Conservation (phyloP, 108 stramenopile species). For the Mayamaea pseudoterrestris region DNA sequence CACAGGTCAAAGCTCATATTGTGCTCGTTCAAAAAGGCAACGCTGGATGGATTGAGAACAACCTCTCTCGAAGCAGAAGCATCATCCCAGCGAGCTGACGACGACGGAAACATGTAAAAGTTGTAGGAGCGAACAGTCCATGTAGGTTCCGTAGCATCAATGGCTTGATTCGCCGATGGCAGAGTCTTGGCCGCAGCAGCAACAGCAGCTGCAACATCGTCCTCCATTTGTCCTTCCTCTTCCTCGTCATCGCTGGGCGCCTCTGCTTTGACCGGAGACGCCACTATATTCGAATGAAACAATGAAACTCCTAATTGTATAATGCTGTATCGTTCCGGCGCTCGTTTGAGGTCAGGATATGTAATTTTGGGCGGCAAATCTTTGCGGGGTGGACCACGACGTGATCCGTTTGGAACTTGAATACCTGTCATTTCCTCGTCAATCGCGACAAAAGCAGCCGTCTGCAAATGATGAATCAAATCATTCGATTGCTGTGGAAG, state of each 20-base stretch:
- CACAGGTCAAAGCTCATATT: conserved; percentile 57
- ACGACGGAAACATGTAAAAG: conserved; percentile 64
- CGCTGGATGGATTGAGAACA: conserved; percentile 43
- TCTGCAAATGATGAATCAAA: conserved; percentile 47
- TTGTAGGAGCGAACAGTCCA: conserved; percentile 41
- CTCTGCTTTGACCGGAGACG: too few relatives aligned
- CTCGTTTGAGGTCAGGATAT: conserved; percentile 36
- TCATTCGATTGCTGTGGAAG: conserved; percentile 45
- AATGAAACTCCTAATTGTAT: conserved; percentile 65
- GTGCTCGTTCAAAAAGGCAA: conserved; percentile 53
- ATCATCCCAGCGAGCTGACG: too few relatives aligned
- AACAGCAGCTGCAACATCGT: too few relatives aligned
- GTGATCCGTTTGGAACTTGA: conserved; percentile 5
- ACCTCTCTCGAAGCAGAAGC: conserved; percentile 47
- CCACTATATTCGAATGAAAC: conserved; percentile 36
- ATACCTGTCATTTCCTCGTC: conserved; percentile 86
- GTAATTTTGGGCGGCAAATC: conserved; percentile 40
- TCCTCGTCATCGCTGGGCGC: too few relatives aligned
- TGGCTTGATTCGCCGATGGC: too few relatives aligned
- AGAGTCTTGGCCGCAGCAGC: too few relatives aligned
- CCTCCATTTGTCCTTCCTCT: too few relatives aligned
- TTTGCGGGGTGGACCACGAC: conserved; percentile 35
- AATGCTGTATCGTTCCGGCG: conserved; percentile 56
- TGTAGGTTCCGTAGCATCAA: too few relatives aligned
- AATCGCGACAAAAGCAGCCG: conserved; percentile 55